Evolutionary conservation across 2,329 filamentous ascomycete species (phyloP).

Genomic region (Chrysoporthe cubensis): DNA sequence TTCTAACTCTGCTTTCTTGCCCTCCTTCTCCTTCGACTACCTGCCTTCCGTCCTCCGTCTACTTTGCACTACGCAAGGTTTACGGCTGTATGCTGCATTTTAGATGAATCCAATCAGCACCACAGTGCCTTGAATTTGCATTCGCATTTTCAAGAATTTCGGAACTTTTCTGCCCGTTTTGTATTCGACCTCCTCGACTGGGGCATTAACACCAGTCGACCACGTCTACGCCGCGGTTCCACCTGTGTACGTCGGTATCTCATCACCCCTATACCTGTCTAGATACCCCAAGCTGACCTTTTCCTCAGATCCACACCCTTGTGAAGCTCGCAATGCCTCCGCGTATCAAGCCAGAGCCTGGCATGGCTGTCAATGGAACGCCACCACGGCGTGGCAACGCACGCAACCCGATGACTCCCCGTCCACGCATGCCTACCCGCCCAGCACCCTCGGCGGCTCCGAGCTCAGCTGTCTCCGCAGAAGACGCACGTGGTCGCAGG

Average conservation of each 20-base stretch:
- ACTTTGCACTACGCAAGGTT: neutral
- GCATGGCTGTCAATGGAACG: slow-evolving; percentile 3
- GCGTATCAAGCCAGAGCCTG: slow-evolving; percentile 24
- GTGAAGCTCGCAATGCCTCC: slow-evolving; percentile 10
- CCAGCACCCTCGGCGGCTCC: slow-evolving; percentile 20
- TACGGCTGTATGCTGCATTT: neutral
- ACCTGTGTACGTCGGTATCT: neutral
- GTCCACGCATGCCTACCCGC: slow-evolving; percentile 17
- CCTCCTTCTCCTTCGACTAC: neutral
- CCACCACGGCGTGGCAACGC: slow-evolving; percentile 5
- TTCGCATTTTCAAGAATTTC: neutral
- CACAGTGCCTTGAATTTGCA: neutral
- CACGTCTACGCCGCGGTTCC: neutral
- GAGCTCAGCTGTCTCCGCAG: slow-evolving; percentile 18
- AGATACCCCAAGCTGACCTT: neutral
- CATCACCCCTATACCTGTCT: neutral
- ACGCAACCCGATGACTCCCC: slow-evolving; percentile 12
- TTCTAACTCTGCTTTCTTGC: neutral
- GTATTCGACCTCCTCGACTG: neutral
- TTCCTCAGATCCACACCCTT: neutral
- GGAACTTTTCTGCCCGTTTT: neutral
- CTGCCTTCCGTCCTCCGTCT: neutral
- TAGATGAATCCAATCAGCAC: neutral
- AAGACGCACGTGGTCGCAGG: slow-evolving; percentile 26
- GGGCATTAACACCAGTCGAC: neutral